Conservation (phyloP, 2,329 filamentous ascomycete species). For the Dryadomyces sulphureus region DNA sequence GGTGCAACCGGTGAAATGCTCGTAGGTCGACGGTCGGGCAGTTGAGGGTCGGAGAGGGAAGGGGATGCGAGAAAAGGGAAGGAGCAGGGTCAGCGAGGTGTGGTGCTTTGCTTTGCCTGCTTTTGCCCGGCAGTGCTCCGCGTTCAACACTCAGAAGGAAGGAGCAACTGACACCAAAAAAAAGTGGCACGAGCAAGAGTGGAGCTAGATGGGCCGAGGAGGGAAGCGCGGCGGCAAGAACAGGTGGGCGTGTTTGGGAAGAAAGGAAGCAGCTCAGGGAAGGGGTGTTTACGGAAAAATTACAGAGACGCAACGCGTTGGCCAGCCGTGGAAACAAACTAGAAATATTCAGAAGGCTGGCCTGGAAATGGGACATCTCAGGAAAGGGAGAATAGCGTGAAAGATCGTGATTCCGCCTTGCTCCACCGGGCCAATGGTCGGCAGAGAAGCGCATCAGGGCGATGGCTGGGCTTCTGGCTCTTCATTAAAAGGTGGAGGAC, state of each 20-base stretch:
- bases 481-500: slow-evolving; percentile 1
- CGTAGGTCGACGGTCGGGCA: no score
- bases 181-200: no score
- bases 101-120: background rate
- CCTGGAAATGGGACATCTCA: background rate
- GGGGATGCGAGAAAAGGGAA: no score
- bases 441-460: background rate
- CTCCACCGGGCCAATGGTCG: background rate
- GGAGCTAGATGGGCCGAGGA: no score
- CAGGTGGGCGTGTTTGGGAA: no score
- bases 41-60: no score
- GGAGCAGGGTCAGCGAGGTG: no score
- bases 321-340: background rate
- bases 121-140: background rate
- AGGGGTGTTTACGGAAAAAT: background rate
- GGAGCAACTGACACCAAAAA: no score
- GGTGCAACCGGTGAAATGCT: no score
- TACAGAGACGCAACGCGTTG: background rate
- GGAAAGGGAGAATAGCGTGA: background rate
- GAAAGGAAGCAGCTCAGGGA: no score
- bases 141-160: no score
- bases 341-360: background rate
- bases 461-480: background rate
- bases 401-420: background rate
- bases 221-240: no score